Evolutionary conservation across 371 early-diverging fungal genomes (phyloP), one percentile per base, ranked within the genome.

Genomic region (Smittium mucronatum): DNA sequence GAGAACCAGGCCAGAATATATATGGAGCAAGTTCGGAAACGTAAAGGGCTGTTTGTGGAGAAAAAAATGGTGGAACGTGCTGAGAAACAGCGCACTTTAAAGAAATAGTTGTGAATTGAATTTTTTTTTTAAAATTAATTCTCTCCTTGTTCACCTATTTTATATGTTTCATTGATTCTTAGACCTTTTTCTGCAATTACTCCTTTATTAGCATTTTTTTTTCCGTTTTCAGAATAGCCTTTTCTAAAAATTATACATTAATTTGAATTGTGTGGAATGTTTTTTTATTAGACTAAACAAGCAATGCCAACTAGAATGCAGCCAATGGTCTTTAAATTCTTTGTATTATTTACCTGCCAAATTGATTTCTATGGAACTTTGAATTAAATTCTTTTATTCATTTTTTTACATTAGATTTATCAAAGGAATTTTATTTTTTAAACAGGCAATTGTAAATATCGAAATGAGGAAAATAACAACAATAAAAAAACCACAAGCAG

Each of bases 1-100:
- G 99, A 97, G 58, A 98, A 97, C 73, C 75, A 93, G n/a, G 96
- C 97, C 29, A 90, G 86, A 70, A 90, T 87, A 76, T 97, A 98
- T 77, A 91, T 97, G 91, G 94, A 95, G 33, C 83, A 76, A n/a
- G 96, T 97, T 11, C 80, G 98, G 66, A 89, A 88, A 81, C 86
- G 97, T 69, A 98, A 98, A 86, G 96, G 96, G 0, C 74, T 95
- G 81, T 88, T 88, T 81, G 89, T 93, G 2, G 94, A 93, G 69
- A 85, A 87, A 75, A 94, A 93, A 80, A 84, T 93, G 68, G 89
- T 95, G 8, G 92, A 91, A 75, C 86, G 89, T 73, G 94, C 93
- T 8, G 96, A 96, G 78, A 96, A 96, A 78, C 95, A 96, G 79
- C 78, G 90, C 30, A 95, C 93, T 0, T 74, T 95, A 60, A 92